Percentiles rank a stretch among this genome's conserved stretches.
Evolutionary conservation across 139 green algal species (phyloP).

Genomic region (Picochlorum sp.): DNA sequence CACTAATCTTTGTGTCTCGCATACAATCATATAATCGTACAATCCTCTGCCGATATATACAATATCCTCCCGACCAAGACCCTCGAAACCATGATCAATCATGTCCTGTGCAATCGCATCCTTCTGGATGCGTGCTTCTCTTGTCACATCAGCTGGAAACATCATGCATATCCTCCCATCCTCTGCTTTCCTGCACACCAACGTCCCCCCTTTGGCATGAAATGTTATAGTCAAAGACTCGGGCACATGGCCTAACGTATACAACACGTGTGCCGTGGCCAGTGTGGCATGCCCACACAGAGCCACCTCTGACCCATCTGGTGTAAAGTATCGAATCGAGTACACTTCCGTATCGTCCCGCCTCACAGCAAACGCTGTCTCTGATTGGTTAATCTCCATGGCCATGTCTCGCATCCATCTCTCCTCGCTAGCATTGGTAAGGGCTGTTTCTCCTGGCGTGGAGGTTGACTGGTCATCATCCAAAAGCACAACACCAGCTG

Average conservation of each 20-base stretch:
- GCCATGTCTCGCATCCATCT: conserved; percentile 41
- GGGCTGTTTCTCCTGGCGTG: conserved; percentile 1
- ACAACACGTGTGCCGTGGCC: conserved; percentile 22
- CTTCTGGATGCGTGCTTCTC: neutral
- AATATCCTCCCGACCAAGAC: neutral
- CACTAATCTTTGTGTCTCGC: conserved; percentile 17
- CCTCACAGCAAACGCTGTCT: conserved; percentile 64
- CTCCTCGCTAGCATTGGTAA: neutral
- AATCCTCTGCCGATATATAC: too few species aligned
- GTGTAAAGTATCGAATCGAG: conserved; percentile 51
- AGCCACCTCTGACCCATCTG: conserved; percentile 29
- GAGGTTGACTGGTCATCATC: conserved; percentile 15
- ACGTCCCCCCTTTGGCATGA: conserved; percentile 27
- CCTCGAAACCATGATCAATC: neutral
- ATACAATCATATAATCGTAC: too few species aligned
- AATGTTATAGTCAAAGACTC: conserved; percentile 5
- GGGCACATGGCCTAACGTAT: conserved; percentile 4
- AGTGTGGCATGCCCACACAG: conserved; percentile 66
- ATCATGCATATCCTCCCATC: conserved; percentile 3
- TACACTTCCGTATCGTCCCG: conserved; percentile 11
- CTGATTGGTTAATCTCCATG: conserved; percentile 64
- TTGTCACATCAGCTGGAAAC: conserved; percentile 25
- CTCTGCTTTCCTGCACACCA: conserved; percentile 4
- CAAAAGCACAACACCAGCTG: conserved; percentile 52
- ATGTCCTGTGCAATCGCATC: neutral